Conservation (phyloP, 2,329 filamentous ascomycete genomes). For the Didymella pomorum region DNA sequence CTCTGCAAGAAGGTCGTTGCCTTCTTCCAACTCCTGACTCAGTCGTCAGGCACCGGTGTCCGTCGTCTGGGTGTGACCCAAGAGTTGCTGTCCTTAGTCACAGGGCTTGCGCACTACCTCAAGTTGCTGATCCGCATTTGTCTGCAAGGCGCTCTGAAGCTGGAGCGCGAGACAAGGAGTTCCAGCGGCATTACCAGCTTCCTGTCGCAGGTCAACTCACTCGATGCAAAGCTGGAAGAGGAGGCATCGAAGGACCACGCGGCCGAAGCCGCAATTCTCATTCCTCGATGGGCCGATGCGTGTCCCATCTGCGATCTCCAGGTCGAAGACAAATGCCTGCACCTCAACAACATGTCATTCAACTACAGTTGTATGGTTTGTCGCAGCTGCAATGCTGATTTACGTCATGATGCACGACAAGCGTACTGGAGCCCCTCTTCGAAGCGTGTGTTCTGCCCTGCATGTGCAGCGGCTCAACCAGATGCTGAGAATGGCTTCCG, state of each 20-base stretch:
- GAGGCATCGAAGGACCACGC: slow-evolving; percentile 51
- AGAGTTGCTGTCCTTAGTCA: slow-evolving; percentile 96
- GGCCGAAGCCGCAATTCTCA: slow-evolving; percentile 53
- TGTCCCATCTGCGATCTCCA: slow-evolving; percentile 83
- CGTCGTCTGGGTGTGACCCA: slow-evolving; percentile 95
- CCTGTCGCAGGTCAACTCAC: slow-evolving; percentile 80
- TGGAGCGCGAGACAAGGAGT: slow-evolving; percentile 82
- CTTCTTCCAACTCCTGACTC: slow-evolving; percentile 94
- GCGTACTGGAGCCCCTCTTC: slow-evolving; percentile 75
- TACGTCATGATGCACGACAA: slow-evolving; percentile 73
- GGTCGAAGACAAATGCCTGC: slow-evolving; percentile 92
- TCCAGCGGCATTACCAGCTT: slow-evolving; percentile 82
- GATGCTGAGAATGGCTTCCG: slow-evolving; percentile 71
- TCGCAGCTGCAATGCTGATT: slow-evolving; percentile 74
- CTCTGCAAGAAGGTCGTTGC: slow-evolving; percentile 99
- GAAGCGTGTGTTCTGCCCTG: slow-evolving; percentile 73
- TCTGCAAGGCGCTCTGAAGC: slow-evolving; percentile 87
- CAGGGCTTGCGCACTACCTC: slow-evolving; percentile 93
- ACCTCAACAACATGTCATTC: slow-evolving; percentile 78
- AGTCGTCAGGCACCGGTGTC: slow-evolving; percentile 90
- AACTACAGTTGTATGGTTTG: slow-evolving; percentile 81
- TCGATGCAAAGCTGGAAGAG: slow-evolving; percentile 65
- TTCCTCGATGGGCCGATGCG: slow-evolving; percentile 69
- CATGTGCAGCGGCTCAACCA: slow-evolving; percentile 67
- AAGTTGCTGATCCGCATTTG: slow-evolving; percentile 98